Base-by-base conservation (phyloP, 2,329 filamentous ascomycete species). In the Teratosphaeria nubilosa region DNA sequence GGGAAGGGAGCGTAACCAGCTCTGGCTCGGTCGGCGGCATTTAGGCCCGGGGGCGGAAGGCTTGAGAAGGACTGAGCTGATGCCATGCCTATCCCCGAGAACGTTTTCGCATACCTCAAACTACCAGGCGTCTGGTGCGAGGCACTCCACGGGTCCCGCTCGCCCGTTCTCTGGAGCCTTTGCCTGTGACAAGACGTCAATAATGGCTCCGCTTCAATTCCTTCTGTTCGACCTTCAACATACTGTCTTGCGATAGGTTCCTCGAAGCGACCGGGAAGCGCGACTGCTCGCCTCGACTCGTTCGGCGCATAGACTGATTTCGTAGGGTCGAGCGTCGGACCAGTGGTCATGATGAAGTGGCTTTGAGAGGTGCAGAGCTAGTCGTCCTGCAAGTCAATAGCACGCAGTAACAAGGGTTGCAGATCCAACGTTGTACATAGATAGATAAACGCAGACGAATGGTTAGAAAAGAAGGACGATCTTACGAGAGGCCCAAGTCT, bases 111-210 rank as follows among this genome's bases (percentile, higher is more conserved):
- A 60, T 68, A 69, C 66, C 64, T 66, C 56, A 67, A 60, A 22
- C 63, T 64, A 50, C 65, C 41, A 20, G 41, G 55, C 45, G 67
- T 60, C 51, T 60, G 64, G 53, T 63, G 65, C 34, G 62, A 60
- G 56, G 63, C 62, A 51, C 62, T 63, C 67, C 68, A 69, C 53
- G 64, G 64, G 53, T 69, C 68, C 58, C 61, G 59, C 34, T 66
- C 62, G 52, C 59, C 60, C n/a, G 57, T 54, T 41, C 56, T 59
- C 56, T 66, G 63, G 34, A 69, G 60, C 60, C 66, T 56, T 59
- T 68, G 66, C 57, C 68, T 69, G 59, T 37, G 24, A 24, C 20
- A 24, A 48, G 59, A 52, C 10, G 13, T 34, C 20, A 45, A 27
- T 20, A 51, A 37, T 37, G 32, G 20, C 32, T 32, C 11, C 10